Conservation (phyloP, 2,329 filamentous ascomycete genomes). For the Leptographium flavum region DNA sequence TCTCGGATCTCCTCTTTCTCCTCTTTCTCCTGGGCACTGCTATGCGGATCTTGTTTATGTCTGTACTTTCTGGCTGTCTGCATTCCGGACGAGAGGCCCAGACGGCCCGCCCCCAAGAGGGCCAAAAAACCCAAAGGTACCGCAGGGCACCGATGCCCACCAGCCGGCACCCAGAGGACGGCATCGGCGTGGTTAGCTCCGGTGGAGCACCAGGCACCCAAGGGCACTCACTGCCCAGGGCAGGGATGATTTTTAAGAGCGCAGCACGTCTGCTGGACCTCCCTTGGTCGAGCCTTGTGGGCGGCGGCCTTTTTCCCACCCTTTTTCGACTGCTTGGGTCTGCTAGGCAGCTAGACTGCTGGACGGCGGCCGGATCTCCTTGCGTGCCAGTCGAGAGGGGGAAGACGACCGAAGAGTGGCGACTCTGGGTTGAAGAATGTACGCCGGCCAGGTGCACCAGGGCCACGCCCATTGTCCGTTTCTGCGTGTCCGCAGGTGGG, state of each 20-base stretch:
- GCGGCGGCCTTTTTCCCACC: neutral
- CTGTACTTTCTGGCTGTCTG: neutral
- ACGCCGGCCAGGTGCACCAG: neutral
- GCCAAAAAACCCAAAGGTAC: too few species aligned
- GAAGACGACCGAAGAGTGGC: too few species aligned
- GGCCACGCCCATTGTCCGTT: neutral
- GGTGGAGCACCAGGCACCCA: neutral
- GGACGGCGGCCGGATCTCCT: conserved; percentile 6
- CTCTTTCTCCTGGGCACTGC: neutral
- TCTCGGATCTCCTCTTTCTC: neutral
- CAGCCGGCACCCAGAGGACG: too few species aligned
- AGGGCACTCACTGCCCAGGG: neutral
- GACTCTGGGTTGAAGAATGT: conserved; percentile 2
- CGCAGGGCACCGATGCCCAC: too few species aligned
- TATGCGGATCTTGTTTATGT: neutral
- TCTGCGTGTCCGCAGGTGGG: neutral
- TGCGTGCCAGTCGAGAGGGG: conserved; percentile 9
- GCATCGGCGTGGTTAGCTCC: neutral
- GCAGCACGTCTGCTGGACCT: too few species aligned
- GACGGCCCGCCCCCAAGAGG: neutral
- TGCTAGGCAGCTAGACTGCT: neutral
- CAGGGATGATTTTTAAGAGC: neutral
- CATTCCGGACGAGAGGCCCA: neutral
- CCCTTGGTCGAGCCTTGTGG: neutral
- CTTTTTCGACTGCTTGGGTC: neutral